Percentiles rank a stretch among this genome's conserved stretches.
These are phyloP conservation scores for Didymellaceae sp. DNA, from an alignment of 2,329 filamentous ascomycete genomes.

Conservation along the genomic window DNA sequence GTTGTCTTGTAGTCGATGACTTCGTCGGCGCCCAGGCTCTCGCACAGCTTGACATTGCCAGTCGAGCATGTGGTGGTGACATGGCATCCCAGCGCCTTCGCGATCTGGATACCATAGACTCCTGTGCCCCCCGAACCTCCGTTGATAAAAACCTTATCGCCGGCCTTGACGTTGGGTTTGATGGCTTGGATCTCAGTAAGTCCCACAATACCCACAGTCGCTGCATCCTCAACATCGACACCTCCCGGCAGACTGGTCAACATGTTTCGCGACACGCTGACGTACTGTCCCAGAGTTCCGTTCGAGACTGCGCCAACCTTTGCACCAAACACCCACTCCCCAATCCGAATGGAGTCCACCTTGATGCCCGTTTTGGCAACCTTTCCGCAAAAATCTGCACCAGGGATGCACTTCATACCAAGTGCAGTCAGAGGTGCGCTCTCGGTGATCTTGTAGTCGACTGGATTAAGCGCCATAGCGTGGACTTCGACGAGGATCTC, in stretches of 20 bases:
- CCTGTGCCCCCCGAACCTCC: constrained; percentile 69
- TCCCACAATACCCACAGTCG: constrained; percentile 46
- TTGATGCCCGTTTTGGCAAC: constrained; percentile 49
- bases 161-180: constrained; percentile 45
- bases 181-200: constrained; percentile 51
- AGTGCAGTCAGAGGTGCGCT: constrained; percentile 41
- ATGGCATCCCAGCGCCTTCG: constrained; percentile 64
- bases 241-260: constrained; percentile 35
- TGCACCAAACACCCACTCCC: constrained; percentile 51
- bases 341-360: constrained; percentile 40
- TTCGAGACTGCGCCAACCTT: constrained; percentile 37
- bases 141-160: constrained; percentile 67
- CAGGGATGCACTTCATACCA: constrained; percentile 50
- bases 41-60: constrained; percentile 63
- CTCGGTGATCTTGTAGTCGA: constrained; percentile 69
- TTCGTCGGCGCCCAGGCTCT: constrained; percentile 66
- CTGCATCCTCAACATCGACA: constrained; percentile 43
- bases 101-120: constrained; percentile 67
- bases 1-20: constrained; percentile 65
- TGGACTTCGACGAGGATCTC: constrained; percentile 64
- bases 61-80: constrained; percentile 67
- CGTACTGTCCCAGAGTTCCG: constrained; percentile 50
- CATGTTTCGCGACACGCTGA: constrained; percentile 33
- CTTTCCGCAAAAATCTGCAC: constrained; percentile 60
- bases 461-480: constrained; percentile 64